phyloP scores from a whole-genome alignment of 345 rosid genomes.

The Fremontodendron californicum region DNA sequence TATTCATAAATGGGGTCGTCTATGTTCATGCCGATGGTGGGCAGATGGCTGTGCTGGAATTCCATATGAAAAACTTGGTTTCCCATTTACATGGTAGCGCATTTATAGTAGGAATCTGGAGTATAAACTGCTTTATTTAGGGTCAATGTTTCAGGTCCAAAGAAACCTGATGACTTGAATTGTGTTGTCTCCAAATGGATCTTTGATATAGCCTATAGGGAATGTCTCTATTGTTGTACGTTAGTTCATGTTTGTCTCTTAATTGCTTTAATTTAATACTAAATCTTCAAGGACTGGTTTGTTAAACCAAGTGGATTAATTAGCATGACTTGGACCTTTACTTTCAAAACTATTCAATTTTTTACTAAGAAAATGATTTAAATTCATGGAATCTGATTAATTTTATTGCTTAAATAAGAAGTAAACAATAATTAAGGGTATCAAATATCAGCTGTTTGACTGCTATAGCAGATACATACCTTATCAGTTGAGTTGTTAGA shows the following conservation, averaged over 20 bases:
- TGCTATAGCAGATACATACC: background rate
- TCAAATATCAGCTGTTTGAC: conserved; percentile 4
- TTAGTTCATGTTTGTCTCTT: conserved; percentile 2
- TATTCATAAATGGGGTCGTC: conserved; percentile 1
- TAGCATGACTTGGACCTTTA: background rate
- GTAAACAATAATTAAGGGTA: conserved; percentile 19
- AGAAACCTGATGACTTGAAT: conserved; percentile 16
- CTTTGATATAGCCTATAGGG: background rate
- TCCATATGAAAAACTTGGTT: conserved; percentile 12
- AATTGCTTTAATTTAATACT: too few species aligned
- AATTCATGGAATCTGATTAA: background rate
- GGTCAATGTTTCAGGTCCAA: conserved; percentile 22
- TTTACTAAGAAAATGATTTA: background rate
- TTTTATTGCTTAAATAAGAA: background rate
- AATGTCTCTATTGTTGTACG: conserved; percentile 30
- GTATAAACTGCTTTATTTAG: conserved; percentile 8
- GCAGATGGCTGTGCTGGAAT: background rate
- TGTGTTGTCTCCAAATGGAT: conserved; percentile 19
- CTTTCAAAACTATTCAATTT: background rate
- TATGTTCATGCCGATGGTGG: background rate
- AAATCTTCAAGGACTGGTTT: conserved; percentile 12
- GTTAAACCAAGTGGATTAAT: conserved; percentile 13
- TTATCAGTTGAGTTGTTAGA: background rate
- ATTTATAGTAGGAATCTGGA: background rate
- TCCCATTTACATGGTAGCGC: background rate